Conservation (phyloP, 108 stramenopile genomes). For the Nannochloropsis gaditana region DNA sequence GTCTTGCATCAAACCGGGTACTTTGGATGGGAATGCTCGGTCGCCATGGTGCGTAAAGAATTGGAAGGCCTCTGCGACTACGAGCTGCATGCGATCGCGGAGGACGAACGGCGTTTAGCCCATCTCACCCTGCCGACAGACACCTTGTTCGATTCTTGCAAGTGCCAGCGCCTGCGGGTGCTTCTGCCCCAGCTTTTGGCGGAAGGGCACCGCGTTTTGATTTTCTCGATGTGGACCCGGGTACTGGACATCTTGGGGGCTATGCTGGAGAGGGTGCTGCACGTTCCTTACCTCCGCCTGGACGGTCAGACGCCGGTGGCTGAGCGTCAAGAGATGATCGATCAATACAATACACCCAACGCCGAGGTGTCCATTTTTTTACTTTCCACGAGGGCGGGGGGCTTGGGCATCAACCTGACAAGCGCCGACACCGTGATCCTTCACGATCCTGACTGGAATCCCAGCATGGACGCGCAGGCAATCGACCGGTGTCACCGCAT, state of each 20-base stretch:
- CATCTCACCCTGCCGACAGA: slow-evolving; percentile 37
- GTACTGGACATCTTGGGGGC: slow-evolving; percentile 97
- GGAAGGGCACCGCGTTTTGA: slow-evolving; percentile 46
- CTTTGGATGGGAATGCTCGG: slow-evolving; percentile 70
- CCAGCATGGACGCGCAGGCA: slow-evolving; percentile 53
- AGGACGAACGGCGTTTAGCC: slow-evolving; percentile 27
- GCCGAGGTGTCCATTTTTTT: slow-evolving; percentile 60
- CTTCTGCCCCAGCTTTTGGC: slow-evolving; percentile 43
- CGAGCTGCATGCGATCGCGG: slow-evolving; percentile 43
- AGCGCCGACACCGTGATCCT: slow-evolving; percentile 55
- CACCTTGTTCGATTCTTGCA: slow-evolving; percentile 53
- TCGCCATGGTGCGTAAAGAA: slow-evolving; percentile 66
- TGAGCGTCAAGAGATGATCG: slow-evolving; percentile 88
- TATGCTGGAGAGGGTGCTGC: slow-evolving; percentile 29
- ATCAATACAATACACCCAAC: slow-evolving; percentile 52
- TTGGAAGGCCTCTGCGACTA: slow-evolving; percentile 72
- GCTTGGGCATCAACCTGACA: slow-evolving; percentile 62
- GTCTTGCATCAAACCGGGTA: slow-evolving; percentile 39
- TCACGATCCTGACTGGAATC: slow-evolving; percentile 56
- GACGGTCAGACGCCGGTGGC: slow-evolving; percentile 86
- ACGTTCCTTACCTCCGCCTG: slow-evolving; percentile 77
- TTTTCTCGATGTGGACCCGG: slow-evolving; percentile 71
- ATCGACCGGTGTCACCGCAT: slow-evolving; percentile 41
- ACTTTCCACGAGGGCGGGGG: slow-evolving; percentile 62
- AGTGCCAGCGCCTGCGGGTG: slow-evolving; percentile 44